Conservation (phyloP, 2,329 filamentous ascomycete species). For the Stemphylium beticola region DNA sequence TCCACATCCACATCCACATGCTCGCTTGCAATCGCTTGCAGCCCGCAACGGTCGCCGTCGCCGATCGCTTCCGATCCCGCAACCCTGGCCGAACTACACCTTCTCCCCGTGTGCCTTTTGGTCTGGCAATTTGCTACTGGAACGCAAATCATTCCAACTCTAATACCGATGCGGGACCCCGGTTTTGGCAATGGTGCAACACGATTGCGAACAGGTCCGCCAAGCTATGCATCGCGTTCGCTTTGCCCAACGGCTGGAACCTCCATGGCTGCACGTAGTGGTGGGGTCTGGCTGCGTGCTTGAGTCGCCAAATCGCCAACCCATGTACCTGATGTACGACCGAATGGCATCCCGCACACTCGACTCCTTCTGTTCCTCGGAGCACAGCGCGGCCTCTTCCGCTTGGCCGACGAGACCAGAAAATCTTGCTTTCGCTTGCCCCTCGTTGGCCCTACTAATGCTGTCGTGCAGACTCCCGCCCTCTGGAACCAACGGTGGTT, state of each 20-base stretch:
- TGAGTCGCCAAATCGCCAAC: slow-evolving; percentile 15
- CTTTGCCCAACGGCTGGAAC: slow-evolving; percentile 16
- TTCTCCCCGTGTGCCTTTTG: no score
- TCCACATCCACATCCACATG: slow-evolving; percentile 2
- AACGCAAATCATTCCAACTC: background rate
- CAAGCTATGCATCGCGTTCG: slow-evolving; percentile 21
- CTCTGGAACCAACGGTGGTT: slow-evolving; percentile 46
- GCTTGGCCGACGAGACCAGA: slow-evolving; percentile 6
- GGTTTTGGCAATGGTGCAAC: slow-evolving; percentile 4
- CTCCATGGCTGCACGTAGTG: slow-evolving; percentile 3
- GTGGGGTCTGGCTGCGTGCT: slow-evolving; percentile 2
- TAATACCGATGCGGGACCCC: slow-evolving; percentile 20
- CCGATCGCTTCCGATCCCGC: slow-evolving; percentile 21
- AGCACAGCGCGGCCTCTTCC: slow-evolving; percentile 9
- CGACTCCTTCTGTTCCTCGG: slow-evolving; percentile 12
- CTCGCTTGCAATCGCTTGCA: slow-evolving; percentile 24
- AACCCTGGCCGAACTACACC: no score
- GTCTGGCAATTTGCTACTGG: no score
- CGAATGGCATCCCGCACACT: slow-evolving; percentile 8
- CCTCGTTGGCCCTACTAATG: slow-evolving; percentile 20
- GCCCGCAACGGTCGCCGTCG: slow-evolving; percentile 32
- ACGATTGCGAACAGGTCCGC: slow-evolving; percentile 18
- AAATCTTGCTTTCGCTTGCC: background rate
- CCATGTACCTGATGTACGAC: slow-evolving; percentile 4
- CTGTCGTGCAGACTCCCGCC: slow-evolving; percentile 38